Evolutionary conservation across 345 rosid species (phyloP), one percentile per base, ranked within the genome.

Genomic region (Corchorus olitorius): DNA sequence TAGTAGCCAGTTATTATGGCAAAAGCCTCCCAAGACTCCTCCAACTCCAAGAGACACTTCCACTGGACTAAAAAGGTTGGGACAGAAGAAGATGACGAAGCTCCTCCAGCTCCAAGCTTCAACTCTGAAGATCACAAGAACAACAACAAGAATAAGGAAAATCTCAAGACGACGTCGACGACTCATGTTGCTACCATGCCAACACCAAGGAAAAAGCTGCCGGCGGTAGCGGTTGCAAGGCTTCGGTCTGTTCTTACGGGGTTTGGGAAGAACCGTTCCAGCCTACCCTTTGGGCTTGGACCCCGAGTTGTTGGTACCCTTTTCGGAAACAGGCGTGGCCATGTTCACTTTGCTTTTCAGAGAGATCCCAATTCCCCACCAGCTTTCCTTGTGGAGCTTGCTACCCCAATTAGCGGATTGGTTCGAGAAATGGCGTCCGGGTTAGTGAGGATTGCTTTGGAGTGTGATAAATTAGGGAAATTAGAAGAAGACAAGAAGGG

Each of bases 361-460:
- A 97, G 83, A 72, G 96, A 97, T 56, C 91, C 99, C 45, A 83
- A 19, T 68, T 89, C 97, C 0, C 84, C 92, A 0, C 98, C 98
- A 3, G 93, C 99, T 70, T 90, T 97, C 74, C 80, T 92, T 0
- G 86, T 97, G 49, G 98, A 97, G 63, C 91, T 97, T 19, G 97
- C 99, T 7, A 92, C 98, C 1, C 99, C 98, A 5, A 97, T 97
- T 4, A 90, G 95, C 35, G 95, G 89, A 0, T 79, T 97, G 75
- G 98, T 94, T 19, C 74, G 88, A 77, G 98, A 97, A 80, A 97
- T 97, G 99, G 97, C 99, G 16, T 94, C 99, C 0, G 99, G 98
- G 66, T 81, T 97, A 72, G 98, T 97, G 5, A 84, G 99, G 65
- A 94, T 97, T 80, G 98, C 98, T 8, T 70, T 97, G 74, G 99